Base-by-base conservation (phyloP, 1,284 basidiomycete species). In the Pseudozyma flocculosa region DNA sequence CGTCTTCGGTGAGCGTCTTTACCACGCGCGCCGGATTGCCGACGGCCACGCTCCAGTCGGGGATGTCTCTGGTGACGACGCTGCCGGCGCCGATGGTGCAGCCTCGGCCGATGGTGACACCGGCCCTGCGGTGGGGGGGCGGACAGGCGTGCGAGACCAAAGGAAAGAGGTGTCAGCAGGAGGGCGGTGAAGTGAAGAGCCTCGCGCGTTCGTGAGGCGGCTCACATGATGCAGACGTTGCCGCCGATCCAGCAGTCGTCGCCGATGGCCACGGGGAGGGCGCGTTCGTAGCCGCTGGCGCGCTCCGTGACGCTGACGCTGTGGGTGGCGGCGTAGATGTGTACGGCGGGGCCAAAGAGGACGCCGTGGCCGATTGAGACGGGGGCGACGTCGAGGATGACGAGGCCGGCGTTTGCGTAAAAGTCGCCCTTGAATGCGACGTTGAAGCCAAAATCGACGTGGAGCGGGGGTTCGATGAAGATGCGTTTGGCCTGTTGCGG, bases 51-150 rank as follows among this genome's bases (percentile, higher is more conserved):
- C 50, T 57, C 50, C 80, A 75, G 30, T 73, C 67, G 5, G 78
- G 78, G 2, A 83, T 73, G 61, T 79, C 70, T 64, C 79, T 81
- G 0, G 82, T 82, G 0, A 83, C 82, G 5, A 82, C 80, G 13
- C 67, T 69, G 0, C 81, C 81, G 0, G 82, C 82, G 0, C 81
- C 82, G 8, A 83, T 72, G 2, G 80, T 81, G 4, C 58, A 63
- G 0, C 82, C 82, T 15, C 78, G 54, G 0, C 82, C 82, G n/a
- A 83, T 80, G 2, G 69, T 81, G 1, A 83, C 80, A 2, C 81
- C 81, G 0, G 80, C 78, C 26, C 29, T 24, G 32, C 9, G 22
- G 21, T 14, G 22, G 21, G 44, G 4, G 44, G 22, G 15, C 23
- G 29, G 2, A n/a, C 17, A 11, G n/a, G 13, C 17, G 40, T 23